phyloP scores from a whole-genome alignment of 805 yeast genomes.

The Torulaspora franciscae region DNA sequence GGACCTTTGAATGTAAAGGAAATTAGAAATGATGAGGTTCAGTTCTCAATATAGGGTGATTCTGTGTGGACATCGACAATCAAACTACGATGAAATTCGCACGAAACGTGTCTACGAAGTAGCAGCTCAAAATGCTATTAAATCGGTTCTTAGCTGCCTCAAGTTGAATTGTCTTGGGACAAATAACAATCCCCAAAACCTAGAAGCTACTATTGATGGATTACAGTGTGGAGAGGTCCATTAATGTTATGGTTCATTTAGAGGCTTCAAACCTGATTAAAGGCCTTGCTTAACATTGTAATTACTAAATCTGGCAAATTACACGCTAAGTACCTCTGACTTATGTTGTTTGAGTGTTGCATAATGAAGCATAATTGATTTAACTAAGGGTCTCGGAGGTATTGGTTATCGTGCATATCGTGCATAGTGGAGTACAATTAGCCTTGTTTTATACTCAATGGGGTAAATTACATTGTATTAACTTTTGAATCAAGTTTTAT shows the following conservation, averaged over 20 bases:
- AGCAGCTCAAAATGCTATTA: neutral
- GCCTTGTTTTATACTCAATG: constrained; percentile 1
- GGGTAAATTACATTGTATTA: constrained; percentile 6
- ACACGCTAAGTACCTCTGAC: constrained; percentile 9
- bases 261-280: constrained; percentile 1
- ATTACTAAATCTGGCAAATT: constrained; percentile 21
- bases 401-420: neutral
- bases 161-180: neutral
- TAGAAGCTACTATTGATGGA: neutral
- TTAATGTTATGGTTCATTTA: neutral
- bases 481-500: neutral
- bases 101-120: neutral
- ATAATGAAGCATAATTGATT: neutral
- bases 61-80: neutral
- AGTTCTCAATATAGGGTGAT: too few relatives aligned
- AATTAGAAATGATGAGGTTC: neutral
- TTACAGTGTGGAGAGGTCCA: neutral
- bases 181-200: neutral
- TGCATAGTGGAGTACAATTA: neutral
- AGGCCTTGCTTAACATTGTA: constrained; percentile 3
- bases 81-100: neutral
- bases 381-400: neutral
- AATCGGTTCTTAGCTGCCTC: neutral
- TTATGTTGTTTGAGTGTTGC: neutral
- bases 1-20: neutral